phyloP scores from a whole-genome alignment of 179 eudicot species.

The Actinidia polygama region DNA sequence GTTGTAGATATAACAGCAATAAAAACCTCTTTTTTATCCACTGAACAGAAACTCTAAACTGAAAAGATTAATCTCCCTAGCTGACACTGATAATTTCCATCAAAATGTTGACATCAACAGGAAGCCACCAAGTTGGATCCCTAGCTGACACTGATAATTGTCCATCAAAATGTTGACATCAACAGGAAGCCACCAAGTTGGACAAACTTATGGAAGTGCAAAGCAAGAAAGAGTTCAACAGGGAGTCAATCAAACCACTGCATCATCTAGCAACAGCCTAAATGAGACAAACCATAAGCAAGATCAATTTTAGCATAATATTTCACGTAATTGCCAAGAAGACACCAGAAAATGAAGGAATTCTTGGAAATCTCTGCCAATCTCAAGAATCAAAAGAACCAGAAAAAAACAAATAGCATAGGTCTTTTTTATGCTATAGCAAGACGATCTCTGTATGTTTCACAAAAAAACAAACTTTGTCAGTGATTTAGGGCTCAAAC shows the following conservation, averaged over 20 bases:
- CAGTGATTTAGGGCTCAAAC: background rate
- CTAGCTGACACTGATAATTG: no score
- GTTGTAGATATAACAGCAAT: no score
- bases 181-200: no score
- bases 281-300: background rate
- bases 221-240: background rate
- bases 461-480: background rate
- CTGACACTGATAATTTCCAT: background rate
- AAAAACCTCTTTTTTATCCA: background rate
- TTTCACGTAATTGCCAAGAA: background rate
- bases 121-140: no score
- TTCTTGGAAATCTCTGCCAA: background rate
- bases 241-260: background rate
- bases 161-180: background rate
- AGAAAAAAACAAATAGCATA: background rate
- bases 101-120: background rate
- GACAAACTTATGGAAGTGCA: background rate
- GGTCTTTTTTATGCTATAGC: background rate
- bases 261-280: background rate
- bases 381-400: background rate
- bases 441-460: background rate
- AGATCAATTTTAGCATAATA: background rate
- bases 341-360: background rate
- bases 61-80: background rate
- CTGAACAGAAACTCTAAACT: background rate